These are phyloP conservation scores for Bryoglossum gracile DNA, from an alignment of 495 filamentous ascomycete species.

Conservation along the genomic window DNA sequence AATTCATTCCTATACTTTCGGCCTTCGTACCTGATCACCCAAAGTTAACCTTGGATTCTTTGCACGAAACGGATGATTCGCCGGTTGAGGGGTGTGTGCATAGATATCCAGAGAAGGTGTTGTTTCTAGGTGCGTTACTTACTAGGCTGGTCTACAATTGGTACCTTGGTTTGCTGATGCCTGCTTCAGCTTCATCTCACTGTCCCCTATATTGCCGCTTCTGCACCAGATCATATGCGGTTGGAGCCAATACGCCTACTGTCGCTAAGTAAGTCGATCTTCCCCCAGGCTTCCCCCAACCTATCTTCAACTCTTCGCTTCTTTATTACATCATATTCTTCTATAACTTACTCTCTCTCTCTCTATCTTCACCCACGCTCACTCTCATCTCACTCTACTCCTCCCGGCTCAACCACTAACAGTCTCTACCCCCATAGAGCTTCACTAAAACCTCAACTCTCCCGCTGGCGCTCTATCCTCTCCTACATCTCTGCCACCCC, in stretches of 20 bases:
- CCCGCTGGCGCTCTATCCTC: conserved; percentile 40
- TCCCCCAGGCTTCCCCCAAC: too few species aligned
- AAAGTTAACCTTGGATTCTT: conserved; percentile 33
- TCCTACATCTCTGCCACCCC: conserved; percentile 43
- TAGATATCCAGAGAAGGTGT: conserved; percentile 51
- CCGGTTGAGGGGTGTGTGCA: conserved; percentile 46
- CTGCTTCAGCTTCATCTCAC: conserved; percentile 37
- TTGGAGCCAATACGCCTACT: conserved; percentile 43
- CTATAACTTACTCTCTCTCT: too few species aligned
- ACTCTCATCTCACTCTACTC: too few species aligned
- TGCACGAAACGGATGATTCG: conserved; percentile 42
- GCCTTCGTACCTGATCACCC: conserved; percentile 43
- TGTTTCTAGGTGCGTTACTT: conserved; percentile 44
- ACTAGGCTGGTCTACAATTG: not conserved
- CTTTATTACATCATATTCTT: too few species aligned
- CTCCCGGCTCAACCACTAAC: too few species aligned
- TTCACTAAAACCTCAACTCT: conserved; percentile 33
- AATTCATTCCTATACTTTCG: conserved; percentile 47
- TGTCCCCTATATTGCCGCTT: conserved; percentile 52
- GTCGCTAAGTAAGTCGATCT: too few species aligned
- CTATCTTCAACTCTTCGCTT: too few species aligned
- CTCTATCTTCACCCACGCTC: too few species aligned
- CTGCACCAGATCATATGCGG: conserved; percentile 52
- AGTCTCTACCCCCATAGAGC: too few species aligned
- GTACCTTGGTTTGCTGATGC: conserved; percentile 2